Evolutionary conservation across 192 early-diverging fungal species (phyloP).

Genomic region (Coemansia sp.): DNA sequence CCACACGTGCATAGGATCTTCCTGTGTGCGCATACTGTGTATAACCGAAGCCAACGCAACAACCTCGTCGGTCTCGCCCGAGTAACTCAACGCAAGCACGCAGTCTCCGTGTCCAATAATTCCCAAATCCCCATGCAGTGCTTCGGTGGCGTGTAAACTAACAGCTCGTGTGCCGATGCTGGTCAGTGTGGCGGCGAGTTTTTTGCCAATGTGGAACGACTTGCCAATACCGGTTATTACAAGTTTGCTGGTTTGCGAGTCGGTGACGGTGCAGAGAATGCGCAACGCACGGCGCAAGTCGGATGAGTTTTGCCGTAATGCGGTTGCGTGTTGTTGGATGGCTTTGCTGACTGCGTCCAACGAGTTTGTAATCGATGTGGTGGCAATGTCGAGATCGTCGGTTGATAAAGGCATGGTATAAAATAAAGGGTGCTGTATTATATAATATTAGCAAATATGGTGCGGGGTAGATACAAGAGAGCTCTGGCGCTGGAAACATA

Average conservation of each 20-base stretch:
- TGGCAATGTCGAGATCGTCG: slow-evolving; percentile 8
- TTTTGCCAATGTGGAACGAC: slow-evolving; percentile 35
- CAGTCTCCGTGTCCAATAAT: slow-evolving; percentile 25
- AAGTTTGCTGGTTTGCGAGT: slow-evolving; percentile 12
- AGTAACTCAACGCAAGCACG: slow-evolving; percentile 41
- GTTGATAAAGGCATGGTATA: not conserved
- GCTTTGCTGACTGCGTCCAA: slow-evolving; percentile 21
- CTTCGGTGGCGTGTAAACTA: slow-evolving; percentile 41
- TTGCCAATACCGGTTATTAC: slow-evolving; percentile 47
- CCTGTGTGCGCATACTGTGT: not conserved
- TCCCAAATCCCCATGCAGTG: slow-evolving; percentile 44
- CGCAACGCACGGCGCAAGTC: slow-evolving; percentile 18
- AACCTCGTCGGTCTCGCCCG: slow-evolving; percentile 38
- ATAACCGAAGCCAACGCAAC: slow-evolving; percentile 11
- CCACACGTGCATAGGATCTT: not conserved
- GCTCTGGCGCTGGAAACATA: not conserved
- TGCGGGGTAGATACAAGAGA: not conserved
- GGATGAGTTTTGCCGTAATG: slow-evolving; percentile 6
- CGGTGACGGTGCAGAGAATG: slow-evolving; percentile 11
- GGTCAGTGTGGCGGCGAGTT: slow-evolving; percentile 43
- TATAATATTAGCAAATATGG: not conserved
- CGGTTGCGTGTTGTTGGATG: slow-evolving; percentile 26
- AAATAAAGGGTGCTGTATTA: no score
- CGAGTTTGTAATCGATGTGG: slow-evolving; percentile 12
- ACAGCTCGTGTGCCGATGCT: slow-evolving; percentile 35